A percentile compares a stretch with the other conserved stretches of the same genome.
Evolutionary conservation across 805 yeast genomes (phyloP).

Genomic region (Candida corydali): DNA sequence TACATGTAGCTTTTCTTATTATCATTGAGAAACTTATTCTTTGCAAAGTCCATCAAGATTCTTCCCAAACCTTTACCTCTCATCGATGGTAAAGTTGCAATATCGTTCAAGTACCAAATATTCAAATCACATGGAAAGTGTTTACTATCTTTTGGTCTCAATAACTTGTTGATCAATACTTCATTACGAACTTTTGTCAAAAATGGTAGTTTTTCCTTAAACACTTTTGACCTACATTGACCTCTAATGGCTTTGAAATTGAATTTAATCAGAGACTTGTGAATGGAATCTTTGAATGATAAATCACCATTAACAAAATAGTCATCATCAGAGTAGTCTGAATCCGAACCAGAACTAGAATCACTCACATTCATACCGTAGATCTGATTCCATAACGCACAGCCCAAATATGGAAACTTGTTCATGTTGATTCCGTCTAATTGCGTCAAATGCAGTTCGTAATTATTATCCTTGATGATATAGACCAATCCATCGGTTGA

Average conservation of each 20-base stretch:
- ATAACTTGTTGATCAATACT: conserved; percentile 37
- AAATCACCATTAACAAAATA: conserved; percentile 18
- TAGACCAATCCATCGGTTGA: conserved; percentile 48
- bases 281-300: conserved; percentile 21
- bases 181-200: conserved; percentile 41
- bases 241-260: conserved; percentile 27
- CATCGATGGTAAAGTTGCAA: conserved; percentile 55
- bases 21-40: conserved; percentile 41
- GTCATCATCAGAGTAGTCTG: conserved; percentile 16
- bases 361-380: conserved; percentile 8
- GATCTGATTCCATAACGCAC: conserved; percentile 42
- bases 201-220: conserved; percentile 46
- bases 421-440: conserved; percentile 21
- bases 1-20: conserved; percentile 30
- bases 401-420: conserved; percentile 47
- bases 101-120: conserved; percentile 54
- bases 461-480: conserved; percentile 45
- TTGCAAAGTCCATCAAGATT: conserved; percentile 45
- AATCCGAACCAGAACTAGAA: conserved; percentile 13
- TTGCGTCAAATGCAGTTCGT: conserved; percentile 26
- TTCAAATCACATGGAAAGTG: conserved; percentile 24
- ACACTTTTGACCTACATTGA: conserved; percentile 47
- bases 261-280: conserved; percentile 32
- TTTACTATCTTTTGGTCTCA: conserved; percentile 23
- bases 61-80: conserved; percentile 59